Evolutionary conservation across 768 basidiomycete species (phyloP).

Genomic region (Coprinopsis sp.): DNA sequence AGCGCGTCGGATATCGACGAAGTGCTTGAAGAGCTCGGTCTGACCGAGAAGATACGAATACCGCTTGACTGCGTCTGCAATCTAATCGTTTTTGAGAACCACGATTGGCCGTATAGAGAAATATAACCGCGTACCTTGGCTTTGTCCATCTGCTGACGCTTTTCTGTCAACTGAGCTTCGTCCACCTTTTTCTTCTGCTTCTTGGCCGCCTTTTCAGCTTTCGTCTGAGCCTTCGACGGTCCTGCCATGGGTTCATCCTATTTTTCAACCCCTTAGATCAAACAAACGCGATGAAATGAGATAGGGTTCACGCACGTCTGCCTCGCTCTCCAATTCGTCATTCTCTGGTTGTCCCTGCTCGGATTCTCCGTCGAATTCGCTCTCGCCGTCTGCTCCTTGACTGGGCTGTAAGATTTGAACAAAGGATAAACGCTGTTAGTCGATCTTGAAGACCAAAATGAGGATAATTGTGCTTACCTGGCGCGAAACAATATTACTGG

Average conservation of each 20-base stretch:
- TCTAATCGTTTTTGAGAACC: slow-evolving; percentile 38
- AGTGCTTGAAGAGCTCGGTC: slow-evolving; percentile 97
- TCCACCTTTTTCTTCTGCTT: slow-evolving; percentile 55
- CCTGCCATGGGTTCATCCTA: background rate
- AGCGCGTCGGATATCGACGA: slow-evolving; percentile 88
- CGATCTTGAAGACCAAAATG: slow-evolving; percentile 2
- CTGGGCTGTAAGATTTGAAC: slow-evolving; percentile 38
- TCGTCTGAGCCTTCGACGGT: background rate
- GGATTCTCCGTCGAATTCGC: slow-evolving; percentile 56
- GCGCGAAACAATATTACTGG: slow-evolving; percentile 86
- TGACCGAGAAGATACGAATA: slow-evolving; percentile 98
- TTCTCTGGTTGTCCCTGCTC: no score
- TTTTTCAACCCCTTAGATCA: background rate
- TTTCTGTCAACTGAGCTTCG: slow-evolving; percentile 63
- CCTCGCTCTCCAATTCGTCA: slow-evolving; percentile 58
- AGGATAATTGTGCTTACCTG: slow-evolving; percentile 42
- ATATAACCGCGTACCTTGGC: slow-evolving; percentile 54
- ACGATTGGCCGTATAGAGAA: background rate
- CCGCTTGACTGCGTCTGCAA: slow-evolving; percentile 90
- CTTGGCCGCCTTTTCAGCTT: slow-evolving; percentile 16
- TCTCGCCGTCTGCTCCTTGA: slow-evolving; percentile 70
- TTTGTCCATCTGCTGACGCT: slow-evolving; percentile 83
- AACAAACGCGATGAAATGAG: background rate
- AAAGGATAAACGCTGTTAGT: background rate
- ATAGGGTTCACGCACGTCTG: slow-evolving; percentile 26